phyloP scores from a whole-genome alignment of 176 grass and related monocot species.

The Oryza punctata region DNA sequence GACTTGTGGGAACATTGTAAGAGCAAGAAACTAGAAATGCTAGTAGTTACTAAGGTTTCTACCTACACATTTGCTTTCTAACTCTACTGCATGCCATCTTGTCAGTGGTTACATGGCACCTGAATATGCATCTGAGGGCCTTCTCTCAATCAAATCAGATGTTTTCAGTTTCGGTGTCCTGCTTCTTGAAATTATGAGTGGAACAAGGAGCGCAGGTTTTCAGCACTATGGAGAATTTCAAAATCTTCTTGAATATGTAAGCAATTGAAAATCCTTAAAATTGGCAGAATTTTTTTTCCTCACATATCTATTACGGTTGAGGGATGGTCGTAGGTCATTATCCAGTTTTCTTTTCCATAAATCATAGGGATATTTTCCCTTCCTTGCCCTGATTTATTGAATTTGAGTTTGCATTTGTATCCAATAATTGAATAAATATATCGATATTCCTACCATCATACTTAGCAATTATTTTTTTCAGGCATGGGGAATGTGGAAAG shows the following conservation, averaged over 20 bases:
- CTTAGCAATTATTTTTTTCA: constrained; percentile 20
- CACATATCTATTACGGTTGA: background rate
- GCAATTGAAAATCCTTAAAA: constrained; percentile 10
- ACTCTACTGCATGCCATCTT: constrained; percentile 15
- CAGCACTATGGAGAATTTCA: constrained; percentile 41
- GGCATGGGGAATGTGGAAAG: constrained; percentile 49
- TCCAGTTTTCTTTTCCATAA: constrained; percentile 4
- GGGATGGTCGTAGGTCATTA: background rate
- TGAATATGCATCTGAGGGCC: constrained; percentile 58
- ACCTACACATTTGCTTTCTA: constrained; percentile 31
- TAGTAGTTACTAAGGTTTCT: constrained; percentile 26
- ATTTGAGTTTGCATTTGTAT: background rate
- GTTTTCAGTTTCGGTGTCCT: constrained; percentile 69
- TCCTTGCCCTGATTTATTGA: background rate
- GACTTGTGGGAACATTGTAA: constrained; percentile 74
- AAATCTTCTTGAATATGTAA: constrained; percentile 55
- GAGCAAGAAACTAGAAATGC: background rate
- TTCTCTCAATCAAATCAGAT: constrained; percentile 65
- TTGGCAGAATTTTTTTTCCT: constrained; percentile 3
- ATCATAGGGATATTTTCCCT: background rate
- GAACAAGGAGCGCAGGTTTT: constrained; percentile 42
- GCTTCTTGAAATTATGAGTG: constrained; percentile 63
- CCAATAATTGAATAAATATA: constrained; percentile 1
- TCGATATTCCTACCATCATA: background rate
- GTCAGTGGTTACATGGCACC: constrained; percentile 71